Conservation (phyloP, 768 basidiomycete species). For the Collybia sordida region DNA sequence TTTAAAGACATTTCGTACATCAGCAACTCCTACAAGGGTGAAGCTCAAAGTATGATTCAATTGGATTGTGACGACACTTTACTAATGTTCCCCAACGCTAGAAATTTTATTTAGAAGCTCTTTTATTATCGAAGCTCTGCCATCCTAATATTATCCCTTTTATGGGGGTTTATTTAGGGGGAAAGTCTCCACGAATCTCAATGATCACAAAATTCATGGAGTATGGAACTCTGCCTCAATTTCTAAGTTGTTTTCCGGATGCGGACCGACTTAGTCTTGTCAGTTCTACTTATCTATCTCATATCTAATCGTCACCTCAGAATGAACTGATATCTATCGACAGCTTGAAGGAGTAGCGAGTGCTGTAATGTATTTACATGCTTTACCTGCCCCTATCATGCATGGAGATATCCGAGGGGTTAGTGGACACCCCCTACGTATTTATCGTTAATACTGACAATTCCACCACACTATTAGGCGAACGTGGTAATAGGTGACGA, state of each 20-base stretch:
- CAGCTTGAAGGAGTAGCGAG: slow-evolving; percentile 10
- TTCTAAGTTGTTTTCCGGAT: neutral
- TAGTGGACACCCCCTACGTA: neutral
- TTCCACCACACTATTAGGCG: slow-evolving; percentile 1
- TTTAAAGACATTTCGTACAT: slow-evolving; percentile 7
- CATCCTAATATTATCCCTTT: slow-evolving; percentile 12
- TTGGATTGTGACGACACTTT: neutral
- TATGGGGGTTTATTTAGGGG: slow-evolving; percentile 4
- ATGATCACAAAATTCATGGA: slow-evolving; percentile 10
- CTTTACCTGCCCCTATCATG: slow-evolving; percentile 6
- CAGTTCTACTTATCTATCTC: neutral
- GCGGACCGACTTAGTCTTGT: slow-evolving; percentile 9
- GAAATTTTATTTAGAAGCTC: slow-evolving; percentile 12
- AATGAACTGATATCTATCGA: too few relatives aligned
- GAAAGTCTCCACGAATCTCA: neutral
- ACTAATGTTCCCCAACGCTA: neutral
- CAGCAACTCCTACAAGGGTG: neutral
- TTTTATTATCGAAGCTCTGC: neutral
- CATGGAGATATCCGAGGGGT: slow-evolving; percentile 18
- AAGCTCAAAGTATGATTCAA: neutral
- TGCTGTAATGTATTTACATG: slow-evolving; percentile 11
- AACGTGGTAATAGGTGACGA: slow-evolving; percentile 12
- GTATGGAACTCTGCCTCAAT: slow-evolving; percentile 7
- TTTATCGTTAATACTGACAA: neutral
- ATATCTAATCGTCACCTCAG: neutral